Evolutionary conservation across 305 asterid species (phyloP), one percentile per base, ranked within the genome.

Genomic region (Fraxinus dipetala): DNA sequence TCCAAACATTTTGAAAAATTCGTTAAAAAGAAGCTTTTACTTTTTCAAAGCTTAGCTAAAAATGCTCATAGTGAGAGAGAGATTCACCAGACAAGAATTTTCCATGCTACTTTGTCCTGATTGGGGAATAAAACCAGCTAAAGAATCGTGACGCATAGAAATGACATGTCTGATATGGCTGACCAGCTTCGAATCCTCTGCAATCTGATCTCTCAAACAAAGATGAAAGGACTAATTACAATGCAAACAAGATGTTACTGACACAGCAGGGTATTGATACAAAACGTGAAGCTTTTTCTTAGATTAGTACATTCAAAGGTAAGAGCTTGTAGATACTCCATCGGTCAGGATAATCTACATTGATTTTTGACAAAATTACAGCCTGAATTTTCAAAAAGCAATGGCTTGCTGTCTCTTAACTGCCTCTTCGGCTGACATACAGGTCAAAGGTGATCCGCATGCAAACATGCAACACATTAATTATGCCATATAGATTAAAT

Each of bases 151-250:
- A 84, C 88, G 86, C 83, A 86, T 90, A 75, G 79, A 81, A 80
- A 95, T 88, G 72, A 85, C 84, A 84, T 86, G 89, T 86, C 92
- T 87, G 83, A 95, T 87, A 83, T 88, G 92, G 78, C 90, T 90
- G 74, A 95, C 87, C 87, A 90, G 85, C 86, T 88, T 89, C 84
- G 87, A 78, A 89, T 93, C 97, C 89, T 95, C 98, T 24, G 93
- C 85, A 80, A 95, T 89, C 99, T 95, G 90, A 86, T 82, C 76
- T 77, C 74, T 31, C 88, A 81, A 79, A 82, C 51, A 72, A 85
- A 85, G 83, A 84, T 73, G 79, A 75, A 79, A 79, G 75, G 59
- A 72, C 51, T 77, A 11, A 80, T 20, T 40, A 31, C 65, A 65
- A 32, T 35, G 30, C 18, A 81, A 65, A 65, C 73, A 11, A 65